Evolutionary conservation across 306 rosid species (phyloP).

Genomic region (Carpinus fangiana): DNA sequence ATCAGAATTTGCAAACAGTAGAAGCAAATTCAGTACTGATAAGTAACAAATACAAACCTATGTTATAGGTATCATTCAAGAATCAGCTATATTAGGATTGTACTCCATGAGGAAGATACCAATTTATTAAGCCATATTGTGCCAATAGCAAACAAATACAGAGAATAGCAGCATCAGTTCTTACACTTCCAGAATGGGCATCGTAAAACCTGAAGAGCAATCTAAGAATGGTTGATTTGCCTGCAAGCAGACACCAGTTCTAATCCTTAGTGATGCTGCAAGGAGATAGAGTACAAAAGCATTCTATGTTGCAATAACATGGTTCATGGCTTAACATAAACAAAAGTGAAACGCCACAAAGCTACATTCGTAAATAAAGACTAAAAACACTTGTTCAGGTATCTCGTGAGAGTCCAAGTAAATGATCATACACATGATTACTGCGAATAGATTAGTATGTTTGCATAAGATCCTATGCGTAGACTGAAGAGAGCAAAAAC

Average conservation of each 20-base stretch:
- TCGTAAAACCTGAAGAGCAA: conserved; percentile 93
- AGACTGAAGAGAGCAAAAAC: not conserved
- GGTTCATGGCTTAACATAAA: not conserved
- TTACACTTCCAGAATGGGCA: conserved; percentile 87
- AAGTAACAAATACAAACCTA: not conserved
- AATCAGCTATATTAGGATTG: not conserved
- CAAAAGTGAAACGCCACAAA: not conserved
- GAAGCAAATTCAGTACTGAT: not conserved
- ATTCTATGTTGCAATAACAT: not conserved
- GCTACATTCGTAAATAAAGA: not conserved
- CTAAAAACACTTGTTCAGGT: not conserved
- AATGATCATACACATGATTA: not conserved
- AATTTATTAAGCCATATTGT: conserved; percentile 17
- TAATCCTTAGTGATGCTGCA: conserved; percentile 28
- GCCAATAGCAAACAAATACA: conserved; percentile 26
- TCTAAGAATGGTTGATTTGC: conserved; percentile 95
- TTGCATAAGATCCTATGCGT: not conserved
- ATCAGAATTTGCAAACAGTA: conserved; percentile 12
- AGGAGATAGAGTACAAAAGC: conserved; percentile 10
- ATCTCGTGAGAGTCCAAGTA: not conserved
- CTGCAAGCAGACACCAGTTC: conserved; percentile 57
- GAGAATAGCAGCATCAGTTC: conserved; percentile 42
- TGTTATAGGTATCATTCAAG: conserved; percentile 6
- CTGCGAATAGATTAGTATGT: not conserved
- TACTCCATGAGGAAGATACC: conserved; percentile 7